phyloP scores from a whole-genome alignment of 2,329 filamentous ascomycete species.

The Fusarium guadeloupense region DNA sequence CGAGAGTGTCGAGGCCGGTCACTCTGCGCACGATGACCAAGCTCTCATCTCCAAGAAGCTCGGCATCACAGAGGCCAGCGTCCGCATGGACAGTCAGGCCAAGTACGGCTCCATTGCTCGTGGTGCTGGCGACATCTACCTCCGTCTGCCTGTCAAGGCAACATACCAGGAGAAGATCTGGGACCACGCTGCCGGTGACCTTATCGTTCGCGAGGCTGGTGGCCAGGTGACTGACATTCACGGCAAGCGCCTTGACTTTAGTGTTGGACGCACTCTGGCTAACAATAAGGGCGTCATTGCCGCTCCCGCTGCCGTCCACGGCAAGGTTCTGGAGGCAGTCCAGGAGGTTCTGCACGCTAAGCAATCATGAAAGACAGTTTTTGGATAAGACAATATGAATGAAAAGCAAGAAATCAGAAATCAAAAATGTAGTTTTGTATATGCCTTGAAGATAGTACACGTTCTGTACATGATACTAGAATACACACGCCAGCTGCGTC shows the following conservation, averaged over 20 bases:
- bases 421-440: conserved; percentile 41
- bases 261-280: conserved; percentile 82
- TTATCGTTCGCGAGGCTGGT: conserved; percentile 94
- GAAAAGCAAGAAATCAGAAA: conserved; percentile 23
- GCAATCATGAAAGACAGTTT: conserved; percentile 31
- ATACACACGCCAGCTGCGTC: conserved; percentile 45
- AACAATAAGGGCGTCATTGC: conserved; percentile 95
- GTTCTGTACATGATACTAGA: conserved; percentile 44
- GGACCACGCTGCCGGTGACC: conserved; percentile 95
- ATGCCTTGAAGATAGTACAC: conserved; percentile 46
- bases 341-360: conserved; percentile 73
- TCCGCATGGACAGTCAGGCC: conserved; percentile 97
- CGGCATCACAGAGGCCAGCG: conserved; percentile 87
- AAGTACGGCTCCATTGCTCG: conserved; percentile 97
- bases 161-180: conserved; percentile 99
- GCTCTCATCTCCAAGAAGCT: conserved; percentile 81
- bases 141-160: conserved; percentile 84
- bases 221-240: conserved; percentile 90
- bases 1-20: conserved; percentile 92
- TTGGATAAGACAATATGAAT: conserved; percentile 3
- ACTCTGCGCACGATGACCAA: conserved; percentile 90
- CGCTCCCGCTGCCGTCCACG: conserved; percentile 80
- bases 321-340: conserved; percentile 80
- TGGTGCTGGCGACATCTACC: conserved; percentile 93
- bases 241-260: conserved; percentile 87